These are phyloP conservation scores for Marchantia polymorpha DNA, from an alignment of 225 moss, liverwort and hornwort species.

Conservation along the genomic window DNA sequence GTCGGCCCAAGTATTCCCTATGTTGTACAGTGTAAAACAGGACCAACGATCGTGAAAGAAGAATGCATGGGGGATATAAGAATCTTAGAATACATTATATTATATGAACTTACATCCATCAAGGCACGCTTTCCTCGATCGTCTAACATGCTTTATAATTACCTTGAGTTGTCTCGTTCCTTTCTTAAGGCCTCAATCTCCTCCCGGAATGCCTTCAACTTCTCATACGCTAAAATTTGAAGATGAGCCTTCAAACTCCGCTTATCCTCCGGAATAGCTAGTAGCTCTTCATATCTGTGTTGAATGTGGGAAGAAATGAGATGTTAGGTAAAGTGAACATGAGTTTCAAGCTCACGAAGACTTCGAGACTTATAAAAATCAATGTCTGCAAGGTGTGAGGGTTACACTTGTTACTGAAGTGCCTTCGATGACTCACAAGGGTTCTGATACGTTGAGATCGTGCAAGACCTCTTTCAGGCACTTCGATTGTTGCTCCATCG, in stretches of 20 bases:
- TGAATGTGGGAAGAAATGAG: not conserved
- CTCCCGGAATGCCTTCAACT: conserved; percentile 38
- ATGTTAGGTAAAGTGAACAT: too few species aligned
- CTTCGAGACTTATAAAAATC: too few species aligned
- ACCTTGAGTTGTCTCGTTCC: conserved; percentile 75
- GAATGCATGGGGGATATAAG: too few species aligned
- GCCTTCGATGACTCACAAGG: conserved; percentile 41
- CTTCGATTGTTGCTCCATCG: conserved; percentile 57
- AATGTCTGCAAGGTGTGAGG: too few species aligned
- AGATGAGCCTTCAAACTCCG: conserved; percentile 65
- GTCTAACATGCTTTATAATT: too few species aligned
- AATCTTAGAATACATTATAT: too few species aligned
- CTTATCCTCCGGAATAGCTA: conserved; percentile 50
- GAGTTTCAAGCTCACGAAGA: too few species aligned
- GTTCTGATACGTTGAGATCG: conserved; percentile 62
- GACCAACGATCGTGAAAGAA: too few species aligned
- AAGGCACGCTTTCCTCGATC: too few species aligned
- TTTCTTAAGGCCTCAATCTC: conserved; percentile 52
- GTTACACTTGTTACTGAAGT: too few species aligned
- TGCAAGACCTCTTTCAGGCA: conserved; percentile 59
- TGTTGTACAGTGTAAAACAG: not conserved
- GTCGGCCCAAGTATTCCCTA: conserved; percentile 83
- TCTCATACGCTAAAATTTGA: conserved; percentile 63
- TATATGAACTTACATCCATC: too few species aligned
- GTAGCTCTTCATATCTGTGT: conserved; percentile 64